Evolutionary conservation across 108 stramenopile genomes (phyloP), one percentile per base, ranked within the genome.

Genomic region (Skeletonema menzelii): DNA sequence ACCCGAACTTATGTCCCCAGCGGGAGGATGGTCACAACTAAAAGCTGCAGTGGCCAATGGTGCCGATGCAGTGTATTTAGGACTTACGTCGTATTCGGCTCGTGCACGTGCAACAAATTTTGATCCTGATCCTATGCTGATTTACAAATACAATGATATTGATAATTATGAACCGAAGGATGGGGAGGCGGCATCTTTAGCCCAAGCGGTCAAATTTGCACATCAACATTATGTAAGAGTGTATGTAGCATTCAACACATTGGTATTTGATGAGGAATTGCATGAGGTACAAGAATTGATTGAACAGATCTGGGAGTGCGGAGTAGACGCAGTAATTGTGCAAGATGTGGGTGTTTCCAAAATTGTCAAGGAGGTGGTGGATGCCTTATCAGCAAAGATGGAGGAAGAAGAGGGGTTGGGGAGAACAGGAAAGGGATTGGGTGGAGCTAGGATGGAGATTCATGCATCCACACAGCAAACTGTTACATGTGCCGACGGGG

Each of bases 391-490:
- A 13, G 26, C 31, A 20, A 67, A 34, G 5, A 71, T 35, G 75
- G 55, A 40, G 7, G 34, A 38, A 7, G 56, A 38, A 63, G 17
- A 35, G 47, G n/a, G 47, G 15, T 12, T 61, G 35, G 20, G 49
- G 31, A 44, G 38, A 31, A 34, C 49, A 56, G 67, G 66, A 26
- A 68, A 58, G 66, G 65, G 72, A 17, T 59, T 72, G 76, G 32
- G 26, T 24, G 85, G 84, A 7, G 83, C 88, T 6, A 27, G 56
- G 22, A 30, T 92, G 67, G 85, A 85, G 55, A 60, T 92, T 37
- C 91, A 88, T 77, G 88, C 91, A 15, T 82, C 79, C 0, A 92
- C 88, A 70, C 91, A 92, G 65, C 91, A 92, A 63, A 85, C 87
- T 22, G 80, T 91, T 0, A 88, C 90, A 10, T 77, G 75, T 63